These are phyloP conservation scores for Mycena amicta DNA, from an alignment of 768 basidiomycete species.

Conservation along the genomic window DNA sequence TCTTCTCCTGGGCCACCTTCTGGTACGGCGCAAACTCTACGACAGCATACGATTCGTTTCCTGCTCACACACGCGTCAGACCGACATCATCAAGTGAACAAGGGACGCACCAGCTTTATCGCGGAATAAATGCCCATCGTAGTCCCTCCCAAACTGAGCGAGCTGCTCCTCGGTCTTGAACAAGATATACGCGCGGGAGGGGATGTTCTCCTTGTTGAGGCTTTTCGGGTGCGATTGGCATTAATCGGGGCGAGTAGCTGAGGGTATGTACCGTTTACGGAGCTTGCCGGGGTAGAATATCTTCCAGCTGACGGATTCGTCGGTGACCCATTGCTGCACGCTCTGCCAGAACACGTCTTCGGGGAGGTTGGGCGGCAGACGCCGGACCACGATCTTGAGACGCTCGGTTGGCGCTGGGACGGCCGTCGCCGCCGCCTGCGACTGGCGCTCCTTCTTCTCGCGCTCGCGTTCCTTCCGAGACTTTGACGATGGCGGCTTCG, in stretches of 20 bases:
- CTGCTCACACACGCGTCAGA: no score
- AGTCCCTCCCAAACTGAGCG: slow-evolving; percentile 75
- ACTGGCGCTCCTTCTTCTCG: slow-evolving; percentile 38
- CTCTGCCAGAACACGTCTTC: slow-evolving; percentile 94
- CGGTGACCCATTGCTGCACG: slow-evolving; percentile 80
- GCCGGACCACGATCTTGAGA: slow-evolving; percentile 84
- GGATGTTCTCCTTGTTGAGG: slow-evolving; percentile 79
- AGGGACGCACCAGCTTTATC: slow-evolving; percentile 84
- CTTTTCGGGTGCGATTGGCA: slow-evolving; percentile 39
- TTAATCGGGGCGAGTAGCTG: neutral
- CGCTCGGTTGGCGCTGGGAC: slow-evolving; percentile 48
- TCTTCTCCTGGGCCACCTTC: slow-evolving; percentile 75
- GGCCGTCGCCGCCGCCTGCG: slow-evolving; percentile 1
- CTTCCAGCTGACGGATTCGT: slow-evolving; percentile 72
- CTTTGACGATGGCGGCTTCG: slow-evolving; percentile 30
- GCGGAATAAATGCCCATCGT: slow-evolving; percentile 89
- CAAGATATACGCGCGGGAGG: slow-evolving; percentile 89
- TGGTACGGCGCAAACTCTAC: slow-evolving; percentile 96
- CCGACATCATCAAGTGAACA: no score
- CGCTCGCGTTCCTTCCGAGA: slow-evolving; percentile 40
- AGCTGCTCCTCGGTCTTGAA: slow-evolving; percentile 80
- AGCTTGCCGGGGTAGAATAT: slow-evolving; percentile 68
- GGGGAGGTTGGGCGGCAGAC: slow-evolving; percentile 89
- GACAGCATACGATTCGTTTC: slow-evolving; percentile 83
- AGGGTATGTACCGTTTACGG: slow-evolving; percentile 57